Conservation (phyloP, 2,329 filamentous ascomycete genomes). For the Paecilomyces formosus region DNA sequence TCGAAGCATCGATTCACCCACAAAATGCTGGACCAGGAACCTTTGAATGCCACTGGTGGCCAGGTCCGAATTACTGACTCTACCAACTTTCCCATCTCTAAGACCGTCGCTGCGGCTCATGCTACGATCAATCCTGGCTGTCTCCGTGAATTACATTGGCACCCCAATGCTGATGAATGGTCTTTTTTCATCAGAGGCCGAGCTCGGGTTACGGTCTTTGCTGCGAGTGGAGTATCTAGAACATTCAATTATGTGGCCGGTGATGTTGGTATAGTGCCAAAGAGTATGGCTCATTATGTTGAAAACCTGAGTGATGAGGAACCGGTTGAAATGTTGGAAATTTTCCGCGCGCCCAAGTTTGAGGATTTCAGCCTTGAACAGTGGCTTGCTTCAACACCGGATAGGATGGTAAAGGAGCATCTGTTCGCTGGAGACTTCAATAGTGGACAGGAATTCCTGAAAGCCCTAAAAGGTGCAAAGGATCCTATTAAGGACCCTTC, state of each 20-base stretch:
- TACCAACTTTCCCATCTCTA: conserved; percentile 64
- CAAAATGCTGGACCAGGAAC: conserved; percentile 60
- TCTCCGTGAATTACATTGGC: conserved; percentile 74
- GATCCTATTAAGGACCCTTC: conserved; percentile 11
- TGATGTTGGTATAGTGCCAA: conserved; percentile 67
- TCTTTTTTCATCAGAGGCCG: conserved; percentile 66
- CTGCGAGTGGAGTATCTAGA: conserved; percentile 58
- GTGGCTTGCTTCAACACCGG: conserved; percentile 67
- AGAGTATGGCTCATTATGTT: conserved; percentile 71
- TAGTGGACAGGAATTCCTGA: conserved; percentile 55
- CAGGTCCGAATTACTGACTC: conserved; percentile 65
- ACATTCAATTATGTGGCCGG: conserved; percentile 70
- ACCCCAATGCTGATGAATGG: conserved; percentile 72
- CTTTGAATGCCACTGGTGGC: conserved; percentile 57
- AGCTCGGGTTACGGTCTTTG: conserved; percentile 69
- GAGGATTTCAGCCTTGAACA: conserved; percentile 67
- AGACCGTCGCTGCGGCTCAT: conserved; percentile 64
- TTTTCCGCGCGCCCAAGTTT: conserved; percentile 64
- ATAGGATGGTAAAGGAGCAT: conserved; percentile 58
- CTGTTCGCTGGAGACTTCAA: conserved; percentile 56
- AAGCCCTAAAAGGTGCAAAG: conserved; percentile 53
- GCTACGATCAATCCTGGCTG: conserved; percentile 62
- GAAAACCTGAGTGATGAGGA: conserved; percentile 67
- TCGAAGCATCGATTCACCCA: conserved; percentile 64
- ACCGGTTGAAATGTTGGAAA: conserved; percentile 65